A percentile compares a stretch with the other conserved stretches of the same genome.
These are phyloP conservation scores for Hawksworthiomyces lignivorus DNA, from an alignment of 2,329 filamentous ascomycete species.

Conservation along the genomic window DNA sequence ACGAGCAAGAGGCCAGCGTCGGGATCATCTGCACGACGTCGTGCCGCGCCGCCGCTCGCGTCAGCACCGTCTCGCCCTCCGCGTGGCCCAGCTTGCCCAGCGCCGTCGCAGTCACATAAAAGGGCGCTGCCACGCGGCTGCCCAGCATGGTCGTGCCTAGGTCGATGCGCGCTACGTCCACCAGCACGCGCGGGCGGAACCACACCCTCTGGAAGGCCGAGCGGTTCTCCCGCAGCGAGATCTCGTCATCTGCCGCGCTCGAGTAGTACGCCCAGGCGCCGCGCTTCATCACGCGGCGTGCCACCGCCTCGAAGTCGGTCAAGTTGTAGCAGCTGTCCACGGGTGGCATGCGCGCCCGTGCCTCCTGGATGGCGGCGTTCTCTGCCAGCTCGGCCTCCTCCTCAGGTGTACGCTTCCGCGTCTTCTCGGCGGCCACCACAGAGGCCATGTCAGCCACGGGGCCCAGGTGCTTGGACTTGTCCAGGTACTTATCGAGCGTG, in stretches of 20 bases:
- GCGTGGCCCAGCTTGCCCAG: slow-evolving; percentile 90
- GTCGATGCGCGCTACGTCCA: slow-evolving; percentile 84
- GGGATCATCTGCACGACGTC: slow-evolving; percentile 98
- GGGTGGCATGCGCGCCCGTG: slow-evolving; percentile 67
- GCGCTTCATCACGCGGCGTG: slow-evolving; percentile 86
- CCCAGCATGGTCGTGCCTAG: slow-evolving; percentile 91
- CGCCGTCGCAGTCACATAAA: slow-evolving; percentile 94
- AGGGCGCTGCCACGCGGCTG: slow-evolving; percentile 73
- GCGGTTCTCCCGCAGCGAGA: slow-evolving; percentile 93
- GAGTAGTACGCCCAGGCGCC: slow-evolving; percentile 98
- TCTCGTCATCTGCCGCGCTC: slow-evolving; percentile 83
- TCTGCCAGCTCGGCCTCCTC: slow-evolving; percentile 58
- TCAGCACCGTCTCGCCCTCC: slow-evolving; percentile 89
- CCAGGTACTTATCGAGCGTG: slow-evolving; percentile 77
- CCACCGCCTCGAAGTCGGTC: slow-evolving; percentile 92
- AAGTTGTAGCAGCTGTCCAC: slow-evolving; percentile 88
- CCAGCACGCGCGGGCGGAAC: slow-evolving; percentile 85
- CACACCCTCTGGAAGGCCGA: slow-evolving; percentile 92
- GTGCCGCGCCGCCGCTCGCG: slow-evolving; percentile 74
- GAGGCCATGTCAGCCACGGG: slow-evolving; percentile 82
- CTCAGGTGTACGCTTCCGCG: slow-evolving; percentile 24
- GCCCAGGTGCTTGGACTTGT: slow-evolving; percentile 80
- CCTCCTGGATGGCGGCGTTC: slow-evolving; percentile 56
- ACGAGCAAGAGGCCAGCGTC: slow-evolving; percentile 90
- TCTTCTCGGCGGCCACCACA: slow-evolving; percentile 50